These are phyloP conservation scores for Botrytis cinerea DNA, from an alignment of 2,329 filamentous ascomycete genomes.

Conservation along the genomic window DNA sequence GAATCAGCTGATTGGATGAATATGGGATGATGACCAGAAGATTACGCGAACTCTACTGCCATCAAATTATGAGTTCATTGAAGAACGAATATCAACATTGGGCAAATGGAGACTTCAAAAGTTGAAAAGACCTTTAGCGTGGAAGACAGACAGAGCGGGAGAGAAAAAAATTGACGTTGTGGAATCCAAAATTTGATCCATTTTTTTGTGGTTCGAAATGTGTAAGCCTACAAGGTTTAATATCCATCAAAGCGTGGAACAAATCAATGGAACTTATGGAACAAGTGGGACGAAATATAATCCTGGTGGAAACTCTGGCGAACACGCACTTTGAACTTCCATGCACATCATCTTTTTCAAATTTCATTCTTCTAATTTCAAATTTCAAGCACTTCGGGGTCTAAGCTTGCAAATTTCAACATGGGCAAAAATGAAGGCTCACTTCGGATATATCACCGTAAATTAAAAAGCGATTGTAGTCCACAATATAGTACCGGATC, in stretches of 20 bases:
- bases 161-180: constrained; percentile 4
- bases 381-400: constrained; percentile 6
- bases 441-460: constrained; percentile 20
- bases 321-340: constrained; percentile 5
- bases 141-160: not conserved
- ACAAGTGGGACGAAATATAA: constrained; percentile 19
- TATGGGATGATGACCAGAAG: not conserved
- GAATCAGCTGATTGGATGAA: constrained; percentile 1
- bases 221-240: not conserved
- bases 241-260: constrained; percentile 12
- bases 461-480: constrained; percentile 12
- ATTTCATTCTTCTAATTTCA: not conserved
- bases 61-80: not conserved
- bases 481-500: constrained; percentile 12
- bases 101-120: not conserved
- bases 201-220: constrained; percentile 6
- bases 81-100: constrained; percentile 1
- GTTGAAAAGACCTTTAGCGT: not conserved
- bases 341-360: constrained; percentile 15
- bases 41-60: not conserved
- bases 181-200: constrained; percentile 17
- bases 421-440: constrained; percentile 16
- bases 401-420: constrained; percentile 20
- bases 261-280: constrained; percentile 13
- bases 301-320: constrained; percentile 10